Conservation (phyloP, 225 moss, liverwort and hornwort species). For the Ulota crispa region DNA sequence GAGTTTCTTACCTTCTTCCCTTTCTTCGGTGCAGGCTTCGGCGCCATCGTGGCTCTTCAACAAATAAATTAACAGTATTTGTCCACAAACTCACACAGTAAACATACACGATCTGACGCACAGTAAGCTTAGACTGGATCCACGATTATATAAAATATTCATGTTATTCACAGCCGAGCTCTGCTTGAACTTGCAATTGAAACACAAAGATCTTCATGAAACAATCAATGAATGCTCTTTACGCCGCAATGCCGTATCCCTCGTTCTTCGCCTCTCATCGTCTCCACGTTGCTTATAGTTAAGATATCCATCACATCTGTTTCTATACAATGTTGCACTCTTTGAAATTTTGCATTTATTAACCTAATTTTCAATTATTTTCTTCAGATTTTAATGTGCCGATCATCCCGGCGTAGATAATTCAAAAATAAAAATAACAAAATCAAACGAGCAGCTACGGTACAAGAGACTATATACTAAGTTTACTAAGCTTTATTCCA, state of each 20-base stretch:
- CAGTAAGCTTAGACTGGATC: background rate
- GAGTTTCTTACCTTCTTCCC: constrained; percentile 28
- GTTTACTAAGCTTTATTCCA: no score
- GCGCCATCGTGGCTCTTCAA: constrained; percentile 27
- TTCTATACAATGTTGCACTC: background rate
- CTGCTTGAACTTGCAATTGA: background rate
- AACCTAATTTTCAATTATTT: no score
- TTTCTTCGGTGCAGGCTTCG: constrained; percentile 22
- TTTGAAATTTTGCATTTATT: background rate
- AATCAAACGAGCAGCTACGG: no score
- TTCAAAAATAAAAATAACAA: no score
- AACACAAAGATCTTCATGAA: background rate
- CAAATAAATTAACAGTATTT: background rate
- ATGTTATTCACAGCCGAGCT: background rate
- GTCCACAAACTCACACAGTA: background rate
- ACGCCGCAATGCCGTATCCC: background rate
- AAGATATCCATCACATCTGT: background rate
- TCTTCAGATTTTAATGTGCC: background rate
- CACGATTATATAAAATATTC: background rate
- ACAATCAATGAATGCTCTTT: background rate
- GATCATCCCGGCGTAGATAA: background rate
- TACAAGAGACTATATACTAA: no score
- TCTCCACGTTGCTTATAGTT: background rate
- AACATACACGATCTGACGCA: background rate
- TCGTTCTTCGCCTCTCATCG: constrained; percentile 8